Conservation (phyloP, 2,329 filamentous ascomycete genomes). For the Aspergillus sp. region DNA sequence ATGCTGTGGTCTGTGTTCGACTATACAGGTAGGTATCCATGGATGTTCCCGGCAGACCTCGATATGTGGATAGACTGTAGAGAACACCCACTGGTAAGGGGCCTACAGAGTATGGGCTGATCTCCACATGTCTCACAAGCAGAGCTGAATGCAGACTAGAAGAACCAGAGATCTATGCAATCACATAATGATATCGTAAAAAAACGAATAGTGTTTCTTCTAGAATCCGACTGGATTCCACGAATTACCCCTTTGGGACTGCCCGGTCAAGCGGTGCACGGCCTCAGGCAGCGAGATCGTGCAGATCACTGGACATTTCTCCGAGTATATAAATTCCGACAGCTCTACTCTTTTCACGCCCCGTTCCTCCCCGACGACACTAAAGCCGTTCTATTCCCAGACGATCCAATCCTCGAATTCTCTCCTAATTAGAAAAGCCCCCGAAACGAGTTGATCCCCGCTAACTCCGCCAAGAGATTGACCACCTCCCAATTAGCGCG, state of each 20-base stretch:
- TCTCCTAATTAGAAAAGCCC: not conserved
- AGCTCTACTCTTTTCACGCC: no score
- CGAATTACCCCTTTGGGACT: not conserved
- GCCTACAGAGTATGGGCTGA: no score
- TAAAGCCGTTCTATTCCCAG: no score
- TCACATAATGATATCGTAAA: no score
- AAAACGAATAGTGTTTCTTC: not conserved
- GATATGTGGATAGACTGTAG: no score
- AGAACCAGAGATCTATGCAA: not conserved
- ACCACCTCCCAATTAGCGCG: constrained; percentile 10
- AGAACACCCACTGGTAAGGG: no score
- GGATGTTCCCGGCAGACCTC: no score
- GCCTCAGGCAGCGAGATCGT: not conserved
- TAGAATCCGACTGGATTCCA: not conserved
- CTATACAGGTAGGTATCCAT: no score
- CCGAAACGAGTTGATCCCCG: not conserved
- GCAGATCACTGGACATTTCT: not conserved
- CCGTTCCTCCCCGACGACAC: no score
- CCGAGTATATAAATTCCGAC: no score
- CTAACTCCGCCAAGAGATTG: not conserved
- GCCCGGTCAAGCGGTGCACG: not conserved
- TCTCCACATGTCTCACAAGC: no score
- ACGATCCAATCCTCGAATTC: not conserved
- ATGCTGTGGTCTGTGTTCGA: no score
- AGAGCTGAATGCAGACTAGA: not conserved